Conservation (phyloP, 768 basidiomycete genomes). For the Suillus paluster region DNA sequence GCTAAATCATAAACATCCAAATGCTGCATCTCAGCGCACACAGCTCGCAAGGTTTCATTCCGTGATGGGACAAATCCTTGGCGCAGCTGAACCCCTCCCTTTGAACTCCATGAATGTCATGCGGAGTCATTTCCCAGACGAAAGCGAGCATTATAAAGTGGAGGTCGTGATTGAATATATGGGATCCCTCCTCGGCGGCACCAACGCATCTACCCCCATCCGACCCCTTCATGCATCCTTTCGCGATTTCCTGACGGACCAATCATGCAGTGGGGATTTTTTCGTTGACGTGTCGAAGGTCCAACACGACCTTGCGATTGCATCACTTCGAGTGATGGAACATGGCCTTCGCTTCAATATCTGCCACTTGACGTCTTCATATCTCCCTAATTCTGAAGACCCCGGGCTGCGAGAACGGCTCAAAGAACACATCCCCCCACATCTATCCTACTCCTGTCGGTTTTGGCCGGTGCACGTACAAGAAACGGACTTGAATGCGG, state of each 20-base stretch:
- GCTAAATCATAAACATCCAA: neutral
- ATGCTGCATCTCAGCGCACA: neutral
- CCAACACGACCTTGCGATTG: conserved; percentile 24
- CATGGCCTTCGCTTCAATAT: conserved; percentile 43
- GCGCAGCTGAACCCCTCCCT: conserved; percentile 8
- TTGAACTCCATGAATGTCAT: neutral
- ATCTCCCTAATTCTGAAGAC: conserved; percentile 32
- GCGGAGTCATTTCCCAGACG: neutral
- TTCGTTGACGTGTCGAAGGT: conserved; percentile 15
- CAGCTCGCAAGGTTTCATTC: neutral
- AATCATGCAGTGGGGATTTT: conserved; percentile 24
- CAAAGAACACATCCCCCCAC: conserved; percentile 27
- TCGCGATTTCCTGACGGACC: conserved; percentile 35
- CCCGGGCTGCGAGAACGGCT: conserved; percentile 21
- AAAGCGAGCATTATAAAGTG: conserved; percentile 7
- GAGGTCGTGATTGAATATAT: conserved; percentile 22
- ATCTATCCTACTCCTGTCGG: conserved; percentile 40
- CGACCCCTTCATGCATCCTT: conserved; percentile 39
- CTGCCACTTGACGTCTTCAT: conserved; percentile 40
- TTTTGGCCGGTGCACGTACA: conserved; percentile 41
- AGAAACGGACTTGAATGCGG: conserved; percentile 12
- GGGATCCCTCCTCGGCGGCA: conserved; percentile 28
- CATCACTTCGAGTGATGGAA: conserved; percentile 36
- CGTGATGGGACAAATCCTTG: conserved; percentile 1
- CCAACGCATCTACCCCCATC: conserved; percentile 23